Base-by-base conservation (phyloP, 306 rosid species). In the Vachellia pachyceras region DNA sequence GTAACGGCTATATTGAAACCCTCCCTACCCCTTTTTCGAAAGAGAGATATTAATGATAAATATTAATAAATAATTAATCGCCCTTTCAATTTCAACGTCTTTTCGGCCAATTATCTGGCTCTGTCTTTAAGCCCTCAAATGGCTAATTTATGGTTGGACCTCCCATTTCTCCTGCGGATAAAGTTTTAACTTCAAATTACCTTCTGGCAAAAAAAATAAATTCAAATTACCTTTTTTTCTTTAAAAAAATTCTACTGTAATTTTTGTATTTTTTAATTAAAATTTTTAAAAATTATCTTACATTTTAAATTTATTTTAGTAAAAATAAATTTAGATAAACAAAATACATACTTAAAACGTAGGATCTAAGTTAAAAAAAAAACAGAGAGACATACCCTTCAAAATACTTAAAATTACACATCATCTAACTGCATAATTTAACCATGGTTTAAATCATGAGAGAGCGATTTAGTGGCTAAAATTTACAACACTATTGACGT, bases 1-100 rank as follows among this genome's bases (percentile, higher is more conserved):
- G 58, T 84, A 91, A 93, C 99, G 98, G 99, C 95, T 90, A 90
- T 75, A 76, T 90, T 66, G 45, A 46, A 70, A 17, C 35, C 15
- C 33, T 29, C 33, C 33, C 33, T 29, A 1, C 33, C 8, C 47
- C 35, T 63, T 54, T 83, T 73, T 60, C 3, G 66, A 76, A 50
- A 18, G 37, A 23, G 60, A 55, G 47, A 54, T 70, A 79, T 45
- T 60, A 25, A 25, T 58, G 5, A 23, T 11, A 14, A 49, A 14
- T 14, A 47, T 46, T 37, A 44, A 46, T 46, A 22, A 22, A 22
- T 57, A 36, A 79, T 18, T 69, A 20, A 41, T 2, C 29, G 63
- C 71, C 46, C 23, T 57, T 79, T 25, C 76, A 44, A 29, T 52
- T 63, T 29, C 33, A 58, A 77, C 20, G 0, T 3, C 1, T 33